Conservation (phyloP, 139 green algal species). For the Chlorella sp. region DNA sequence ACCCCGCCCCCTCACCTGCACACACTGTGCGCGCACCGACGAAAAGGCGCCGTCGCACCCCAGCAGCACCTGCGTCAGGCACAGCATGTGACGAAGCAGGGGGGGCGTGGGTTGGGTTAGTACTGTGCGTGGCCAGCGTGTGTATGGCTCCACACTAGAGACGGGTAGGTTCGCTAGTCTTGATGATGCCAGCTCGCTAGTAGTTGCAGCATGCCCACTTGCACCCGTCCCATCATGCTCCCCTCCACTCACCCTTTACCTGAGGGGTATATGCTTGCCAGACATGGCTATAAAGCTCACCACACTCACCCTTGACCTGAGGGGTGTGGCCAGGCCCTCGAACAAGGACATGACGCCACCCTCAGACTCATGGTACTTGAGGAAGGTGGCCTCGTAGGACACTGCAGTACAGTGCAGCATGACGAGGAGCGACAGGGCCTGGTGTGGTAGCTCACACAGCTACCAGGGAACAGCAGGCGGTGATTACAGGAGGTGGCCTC, state of each 20-base stretch:
- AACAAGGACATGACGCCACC: slow-evolving; percentile 9
- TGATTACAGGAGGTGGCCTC: not conserved
- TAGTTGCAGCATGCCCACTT: no score
- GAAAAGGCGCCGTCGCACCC: slow-evolving; percentile 24
- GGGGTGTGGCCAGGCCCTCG: slow-evolving; percentile 6
- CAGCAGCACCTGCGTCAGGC: slow-evolving; percentile 24
- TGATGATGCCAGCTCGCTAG: no score
- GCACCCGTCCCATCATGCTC: no score
- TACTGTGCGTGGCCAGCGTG: no score
- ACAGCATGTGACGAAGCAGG: no score
- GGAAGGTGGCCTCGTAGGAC: slow-evolving; percentile 6
- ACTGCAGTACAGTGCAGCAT: slow-evolving; percentile 1
- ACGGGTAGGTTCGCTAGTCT: no score
- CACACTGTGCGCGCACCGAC: slow-evolving; percentile 10
- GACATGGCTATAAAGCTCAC: no score
- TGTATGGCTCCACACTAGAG: no score
- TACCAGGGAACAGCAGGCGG: no score
- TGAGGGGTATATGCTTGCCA: no score
- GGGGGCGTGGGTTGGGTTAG: not conserved
- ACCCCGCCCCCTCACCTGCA: no score
- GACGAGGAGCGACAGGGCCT: not conserved
- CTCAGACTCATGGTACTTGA: slow-evolving; percentile 15
- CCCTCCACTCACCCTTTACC: no score
- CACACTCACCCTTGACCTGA: not conserved
- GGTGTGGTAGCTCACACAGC: not conserved